Base-by-base conservation (phyloP, 768 basidiomycete genomes). In the Phaeotremella fagi region DNA sequence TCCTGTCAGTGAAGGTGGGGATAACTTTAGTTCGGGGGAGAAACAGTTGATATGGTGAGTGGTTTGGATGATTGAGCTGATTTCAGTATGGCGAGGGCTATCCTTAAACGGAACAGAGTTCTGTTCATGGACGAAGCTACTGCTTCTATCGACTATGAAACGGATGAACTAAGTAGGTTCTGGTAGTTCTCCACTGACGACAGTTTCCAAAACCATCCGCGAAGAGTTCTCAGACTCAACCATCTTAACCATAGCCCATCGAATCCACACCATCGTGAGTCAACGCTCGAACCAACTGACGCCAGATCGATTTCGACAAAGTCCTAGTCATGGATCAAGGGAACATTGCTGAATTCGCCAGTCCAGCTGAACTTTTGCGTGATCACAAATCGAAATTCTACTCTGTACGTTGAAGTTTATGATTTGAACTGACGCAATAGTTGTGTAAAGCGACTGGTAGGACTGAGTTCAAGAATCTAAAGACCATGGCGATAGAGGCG, bases 131-230 rank as follows among this genome's bases (percentile, higher is more conserved):
- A 89, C 63, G 88, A 90, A 74, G 85, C 70, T 0, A 73, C 67
- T 2, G 85, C 85, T 2, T 83, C 85, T 55, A 84, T 88, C 45
- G 85, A 88, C 68, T 78, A 80, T 70, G 87, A 87, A 20, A 90
- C 90, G 0, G 89, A 92, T 68, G 88, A 90, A 66, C 78, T 90
- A 3, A 91, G 87, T 88, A 66, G 68, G 83, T 77, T n/a, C 28
- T 41, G 18, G 11, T 33, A 11, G 24, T 2, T 16, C 33, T 26
- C 43, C 7, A 12, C 11, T 11, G 22, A 42, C 45, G 3, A 18
- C 38, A 70, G 69, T 74, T 48, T 68, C 69, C 22, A 71, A 68
- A 55, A 74, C 73, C 1, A 74, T 74, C 26, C 56, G 69, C 9
- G 69, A 74, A 53, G 73, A 74, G 46, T 90, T 89, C 58, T 82